Conservation (phyloP, 2,329 filamentous ascomycete species). For the Periconia digitata region DNA sequence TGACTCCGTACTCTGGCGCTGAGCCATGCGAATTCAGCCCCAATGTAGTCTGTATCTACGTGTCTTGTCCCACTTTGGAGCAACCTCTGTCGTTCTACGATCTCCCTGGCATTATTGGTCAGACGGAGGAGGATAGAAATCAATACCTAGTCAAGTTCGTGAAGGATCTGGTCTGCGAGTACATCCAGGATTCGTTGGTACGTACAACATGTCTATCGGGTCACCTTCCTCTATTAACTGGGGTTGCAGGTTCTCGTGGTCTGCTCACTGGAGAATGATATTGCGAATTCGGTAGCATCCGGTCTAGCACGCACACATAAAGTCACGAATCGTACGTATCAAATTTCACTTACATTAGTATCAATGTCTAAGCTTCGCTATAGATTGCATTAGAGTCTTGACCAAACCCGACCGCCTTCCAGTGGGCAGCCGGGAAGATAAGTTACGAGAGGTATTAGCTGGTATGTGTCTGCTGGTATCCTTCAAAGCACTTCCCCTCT, state of each 20-base stretch:
- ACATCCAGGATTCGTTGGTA: conserved; percentile 72
- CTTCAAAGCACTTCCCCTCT: too few relatives aligned
- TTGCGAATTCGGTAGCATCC: conserved; percentile 72
- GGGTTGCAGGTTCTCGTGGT: conserved; percentile 81
- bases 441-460: conserved; percentile 67
- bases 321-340: conserved; percentile 49
- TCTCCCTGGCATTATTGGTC: conserved; percentile 78
- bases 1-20: conserved; percentile 65
- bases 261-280: conserved; percentile 75
- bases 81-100: conserved; percentile 83
- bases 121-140: conserved; percentile 53
- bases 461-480: too few relatives aligned
- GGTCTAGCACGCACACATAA: conserved; percentile 49
- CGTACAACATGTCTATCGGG: too few relatives aligned
- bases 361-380: background rate
- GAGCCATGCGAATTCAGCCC: conserved; percentile 72
- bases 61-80: conserved; percentile 69
- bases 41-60: conserved; percentile 76
- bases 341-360: conserved; percentile 46
- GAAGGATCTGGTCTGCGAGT: conserved; percentile 67
- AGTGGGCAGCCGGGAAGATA: conserved; percentile 49
- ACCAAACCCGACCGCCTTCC: conserved; percentile 81
- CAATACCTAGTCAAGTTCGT: conserved; percentile 68
- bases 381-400: conserved; percentile 60
- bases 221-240: too few relatives aligned